phyloP scores from a whole-genome alignment of 2,329 filamentous ascomycete genomes.

The Fusarium hostae region DNA sequence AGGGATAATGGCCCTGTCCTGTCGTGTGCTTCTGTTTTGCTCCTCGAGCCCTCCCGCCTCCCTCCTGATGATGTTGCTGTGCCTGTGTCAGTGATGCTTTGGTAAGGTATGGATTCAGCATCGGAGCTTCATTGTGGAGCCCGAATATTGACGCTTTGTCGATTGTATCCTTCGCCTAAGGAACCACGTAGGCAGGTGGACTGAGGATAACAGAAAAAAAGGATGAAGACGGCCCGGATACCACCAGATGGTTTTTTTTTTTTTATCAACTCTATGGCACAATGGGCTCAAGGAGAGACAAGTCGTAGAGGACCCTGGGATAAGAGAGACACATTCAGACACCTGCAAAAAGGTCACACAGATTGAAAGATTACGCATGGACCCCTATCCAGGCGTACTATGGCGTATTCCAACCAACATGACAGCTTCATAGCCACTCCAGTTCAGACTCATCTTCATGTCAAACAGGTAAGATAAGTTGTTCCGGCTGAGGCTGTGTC shows the following conservation, averaged over 20 bases:
- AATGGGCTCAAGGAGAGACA: not conserved
- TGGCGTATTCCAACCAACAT: conserved; percentile 11
- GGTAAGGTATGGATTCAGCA: conserved; percentile 17
- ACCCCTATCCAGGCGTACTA: not conserved
- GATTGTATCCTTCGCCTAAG: conserved; percentile 20
- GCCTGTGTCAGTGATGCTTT: conserved; percentile 7
- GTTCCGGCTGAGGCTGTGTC: conserved; percentile 5
- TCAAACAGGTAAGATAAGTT: conserved; percentile 1
- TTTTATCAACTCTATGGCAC: not conserved
- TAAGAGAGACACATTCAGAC: conserved; percentile 11
- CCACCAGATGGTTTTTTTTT: not conserved
- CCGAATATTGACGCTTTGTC: conserved; percentile 25
- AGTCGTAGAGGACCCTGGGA: not conserved
- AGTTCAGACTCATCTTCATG: conserved; percentile 3
- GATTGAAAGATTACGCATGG: conserved; percentile 11
- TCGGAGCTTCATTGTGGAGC: conserved; percentile 27
- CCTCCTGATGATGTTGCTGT: not conserved
- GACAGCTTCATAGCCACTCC: conserved; percentile 19
- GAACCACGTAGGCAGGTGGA: conserved; percentile 33
- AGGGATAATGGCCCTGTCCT: conserved; percentile 20
- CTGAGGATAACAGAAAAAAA: conserved; percentile 25
- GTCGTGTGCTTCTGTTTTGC: conserved; percentile 21
- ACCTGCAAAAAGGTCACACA: not conserved
- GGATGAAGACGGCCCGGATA: conserved; percentile 10
- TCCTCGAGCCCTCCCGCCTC: not conserved